Percentiles rank a stretch among this genome's conserved stretches.
Conservation (phyloP, 257 asterid species). For the Penstemon eatonii region DNA sequence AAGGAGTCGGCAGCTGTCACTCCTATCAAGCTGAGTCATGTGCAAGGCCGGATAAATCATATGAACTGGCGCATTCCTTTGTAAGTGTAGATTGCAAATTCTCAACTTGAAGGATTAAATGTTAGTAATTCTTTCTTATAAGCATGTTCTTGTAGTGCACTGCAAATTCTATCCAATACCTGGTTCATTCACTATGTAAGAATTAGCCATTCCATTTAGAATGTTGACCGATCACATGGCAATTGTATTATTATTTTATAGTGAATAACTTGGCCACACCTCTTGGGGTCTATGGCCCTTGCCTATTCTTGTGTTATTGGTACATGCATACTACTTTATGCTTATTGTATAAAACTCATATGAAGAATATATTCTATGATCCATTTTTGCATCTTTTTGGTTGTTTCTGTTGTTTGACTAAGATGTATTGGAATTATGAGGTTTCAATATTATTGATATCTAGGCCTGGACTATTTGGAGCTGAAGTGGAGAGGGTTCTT, state of each 20-base stretch:
- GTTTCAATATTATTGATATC: constrained; percentile 17
- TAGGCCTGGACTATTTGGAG: constrained; percentile 87
- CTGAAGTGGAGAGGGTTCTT: constrained; percentile 93
- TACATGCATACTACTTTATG: neutral
- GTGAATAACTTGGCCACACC: too few relatives aligned
- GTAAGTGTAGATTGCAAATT: constrained; percentile 42
- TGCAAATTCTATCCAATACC: too few relatives aligned
- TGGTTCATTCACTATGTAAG: too few relatives aligned
- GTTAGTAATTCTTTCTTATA: neutral
- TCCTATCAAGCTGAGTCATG: constrained; percentile 70
- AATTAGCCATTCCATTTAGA: too few relatives aligned
- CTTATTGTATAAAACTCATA: neutral
- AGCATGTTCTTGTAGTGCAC: neutral
- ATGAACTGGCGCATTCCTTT: constrained; percentile 72
- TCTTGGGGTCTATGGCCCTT: too few relatives aligned
- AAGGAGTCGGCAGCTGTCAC: constrained; percentile 31
- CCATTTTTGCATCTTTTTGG: too few relatives aligned
- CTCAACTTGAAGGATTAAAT: neutral
- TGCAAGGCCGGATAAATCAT: constrained; percentile 49
- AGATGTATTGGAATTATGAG: neutral
- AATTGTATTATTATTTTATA: too few relatives aligned
- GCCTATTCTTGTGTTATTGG: neutral
- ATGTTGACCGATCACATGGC: too few relatives aligned
- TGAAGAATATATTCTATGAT: too few relatives aligned
- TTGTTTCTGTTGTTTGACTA: constrained; percentile 19